Conservation (phyloP, 495 filamentous ascomycete genomes). For the Penicillium manginii region DNA sequence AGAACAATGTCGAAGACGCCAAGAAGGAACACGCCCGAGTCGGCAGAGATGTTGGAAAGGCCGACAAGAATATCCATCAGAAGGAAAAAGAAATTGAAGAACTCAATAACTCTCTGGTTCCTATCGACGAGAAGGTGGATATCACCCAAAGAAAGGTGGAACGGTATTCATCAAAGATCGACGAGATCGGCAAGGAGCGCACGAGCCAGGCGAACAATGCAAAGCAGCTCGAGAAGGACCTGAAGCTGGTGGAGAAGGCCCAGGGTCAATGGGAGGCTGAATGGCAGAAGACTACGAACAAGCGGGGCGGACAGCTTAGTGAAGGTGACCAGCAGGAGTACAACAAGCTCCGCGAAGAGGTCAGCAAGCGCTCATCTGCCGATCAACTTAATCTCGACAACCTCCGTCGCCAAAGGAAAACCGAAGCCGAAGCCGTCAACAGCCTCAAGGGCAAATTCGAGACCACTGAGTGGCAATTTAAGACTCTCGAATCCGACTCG, state of each 20-base stretch:
- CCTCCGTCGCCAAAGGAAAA: conserved; percentile 80
- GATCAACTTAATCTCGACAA: conserved; percentile 85
- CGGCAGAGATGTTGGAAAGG: conserved; percentile 75
- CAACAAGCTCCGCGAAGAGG: conserved; percentile 80
- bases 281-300: conserved; percentile 79
- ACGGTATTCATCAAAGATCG: conserved; percentile 65
- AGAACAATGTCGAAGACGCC: conserved; percentile 81
- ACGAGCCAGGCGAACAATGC: conserved; percentile 67
- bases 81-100: conserved; percentile 91
- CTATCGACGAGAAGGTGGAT: conserved; percentile 90
- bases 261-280: conserved; percentile 87
- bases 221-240: conserved; percentile 74
- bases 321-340: conserved; percentile 90
- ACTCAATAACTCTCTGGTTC: conserved; percentile 80
- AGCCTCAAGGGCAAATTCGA: conserved; percentile 87
- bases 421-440: conserved; percentile 84
- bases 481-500: conserved; percentile 74
- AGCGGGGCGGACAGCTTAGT: conserved; percentile 82
- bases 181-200: conserved; percentile 73
- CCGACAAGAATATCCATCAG: conserved; percentile 77
- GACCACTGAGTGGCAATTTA: conserved; percentile 68
- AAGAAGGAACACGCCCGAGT: conserved; percentile 81
- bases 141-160: conserved; percentile 73
- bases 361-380: conserved; percentile 78
- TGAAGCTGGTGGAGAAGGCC: conserved; percentile 84